Evolutionary conservation across 768 basidiomycete species (phyloP), one percentile per base, ranked within the genome.

Genomic region (Tylopilus plumbeoviolaceoides): DNA sequence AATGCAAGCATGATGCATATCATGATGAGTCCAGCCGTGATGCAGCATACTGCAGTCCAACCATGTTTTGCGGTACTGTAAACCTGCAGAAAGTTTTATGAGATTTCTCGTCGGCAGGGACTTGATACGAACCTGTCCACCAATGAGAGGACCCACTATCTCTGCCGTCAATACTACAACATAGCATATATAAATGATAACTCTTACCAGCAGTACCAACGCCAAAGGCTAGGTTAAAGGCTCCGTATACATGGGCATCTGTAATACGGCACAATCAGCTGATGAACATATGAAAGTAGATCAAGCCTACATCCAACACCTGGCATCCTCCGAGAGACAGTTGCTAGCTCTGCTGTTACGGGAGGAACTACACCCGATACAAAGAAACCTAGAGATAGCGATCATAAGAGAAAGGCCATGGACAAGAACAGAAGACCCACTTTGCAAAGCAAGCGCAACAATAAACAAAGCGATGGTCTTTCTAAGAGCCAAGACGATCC

Each of bases 221-320:
- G 2, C 84, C 87, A 55, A 82, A 88, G 3, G 80, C 81, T 11
- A 89, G 62, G 68, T 89, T 91, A 63, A 87, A 88, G 1, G 81
- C 83, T 4, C 82, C 87, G 59, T 87, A 90, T 4, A 86, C 76
- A 60, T 89, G 87, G 1, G 79, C 87, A 66, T 85, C 88, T 89
- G 58, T 27, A 20, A 23, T 18, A 43, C 46, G 17, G 25, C 10
- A 27, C 14, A 39, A 20, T 57, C 40, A 54, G 38, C 43, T 43
- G 40, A 43, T 18, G 38, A 28, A 55, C 27, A 8, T 20, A 44
- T 18, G 20, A 11, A 50, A 30, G 36, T 27, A 15, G 21, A 33
- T n/a, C 36, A 25, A 14, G 65, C 84, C 63, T 62, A 82, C 87
- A 91, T 28, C 87, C 88, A 35, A 90, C 74, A 4, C 86, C 86